Percentiles rank a stretch among this genome's conserved stretches.
phyloP scores from a whole-genome alignment of 176 grass and related monocot genomes.

The Thinopyrum elongatum region DNA sequence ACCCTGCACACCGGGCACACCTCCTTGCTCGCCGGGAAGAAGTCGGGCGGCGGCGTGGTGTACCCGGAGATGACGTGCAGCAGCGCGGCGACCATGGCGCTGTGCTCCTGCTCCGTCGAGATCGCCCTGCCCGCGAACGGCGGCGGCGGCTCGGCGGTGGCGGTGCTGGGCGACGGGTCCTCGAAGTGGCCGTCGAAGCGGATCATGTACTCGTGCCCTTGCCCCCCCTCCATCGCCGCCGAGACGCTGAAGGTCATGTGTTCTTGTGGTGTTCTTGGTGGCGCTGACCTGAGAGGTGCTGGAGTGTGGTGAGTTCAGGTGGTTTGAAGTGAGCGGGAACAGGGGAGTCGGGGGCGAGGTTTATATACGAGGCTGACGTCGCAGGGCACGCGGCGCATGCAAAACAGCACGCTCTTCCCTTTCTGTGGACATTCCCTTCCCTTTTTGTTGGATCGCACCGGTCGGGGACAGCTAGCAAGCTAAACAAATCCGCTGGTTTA shows the following conservation, averaged over 20 bases:
- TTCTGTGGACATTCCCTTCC: too few species aligned
- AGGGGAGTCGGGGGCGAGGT: background rate
- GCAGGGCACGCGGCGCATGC: constrained; percentile 1
- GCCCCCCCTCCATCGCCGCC: constrained; percentile 14
- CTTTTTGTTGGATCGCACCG: background rate
- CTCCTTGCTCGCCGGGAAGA: background rate
- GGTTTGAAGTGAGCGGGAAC: constrained; percentile 48
- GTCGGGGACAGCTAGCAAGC: background rate
- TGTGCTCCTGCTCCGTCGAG: constrained; percentile 47
- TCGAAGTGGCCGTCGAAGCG: constrained; percentile 35
- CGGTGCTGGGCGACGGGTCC: constrained; percentile 14
- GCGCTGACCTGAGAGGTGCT: background rate
- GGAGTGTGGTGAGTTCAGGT: background rate
- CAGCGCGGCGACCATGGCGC: constrained; percentile 62
- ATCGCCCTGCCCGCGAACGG: background rate
- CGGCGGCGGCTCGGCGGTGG: background rate
- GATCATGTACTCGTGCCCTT: constrained; percentile 36
- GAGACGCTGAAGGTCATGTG: constrained; percentile 25
- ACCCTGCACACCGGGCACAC: constrained; percentile 48
- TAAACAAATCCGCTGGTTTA: background rate
- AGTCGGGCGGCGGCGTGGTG: constrained; percentile 43
- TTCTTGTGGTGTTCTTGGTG: background rate
- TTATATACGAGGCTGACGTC: constrained; percentile 40
- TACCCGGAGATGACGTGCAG: constrained; percentile 69
- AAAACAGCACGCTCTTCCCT: background rate